A percentile compares a stretch with the other conserved stretches of the same genome.
These are phyloP conservation scores for Trichoderma sp. DNA, from an alignment of 2,329 filamentous ascomycete genomes.

Conservation along the genomic window DNA sequence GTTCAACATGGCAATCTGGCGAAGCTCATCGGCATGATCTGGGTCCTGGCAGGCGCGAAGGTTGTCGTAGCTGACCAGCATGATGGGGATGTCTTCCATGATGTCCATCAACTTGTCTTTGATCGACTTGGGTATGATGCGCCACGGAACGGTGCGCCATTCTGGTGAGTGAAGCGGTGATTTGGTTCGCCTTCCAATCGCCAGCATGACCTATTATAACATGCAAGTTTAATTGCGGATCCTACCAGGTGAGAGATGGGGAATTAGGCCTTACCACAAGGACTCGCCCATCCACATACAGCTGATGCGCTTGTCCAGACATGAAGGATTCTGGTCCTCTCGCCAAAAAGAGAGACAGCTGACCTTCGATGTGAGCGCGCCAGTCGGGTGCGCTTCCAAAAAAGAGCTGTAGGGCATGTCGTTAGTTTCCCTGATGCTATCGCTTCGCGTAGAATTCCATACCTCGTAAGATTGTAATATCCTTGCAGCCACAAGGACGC, in stretches of 20 bases:
- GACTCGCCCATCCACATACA: constrained; percentile 25
- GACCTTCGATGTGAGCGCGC: constrained; percentile 22
- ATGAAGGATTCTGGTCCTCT: constrained; percentile 20
- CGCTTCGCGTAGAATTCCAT: not conserved
- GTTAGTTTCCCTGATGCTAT: not conserved
- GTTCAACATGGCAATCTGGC: constrained; percentile 12
- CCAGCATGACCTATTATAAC: constrained; percentile 19
- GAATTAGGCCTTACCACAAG: constrained; percentile 21
- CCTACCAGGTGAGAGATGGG: not conserved
- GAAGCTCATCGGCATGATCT: constrained; percentile 10
- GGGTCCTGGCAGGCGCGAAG: constrained; percentile 22
- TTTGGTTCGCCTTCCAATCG: constrained; percentile 22
- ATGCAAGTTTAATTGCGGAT: not conserved
- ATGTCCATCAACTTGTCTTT: constrained; percentile 33
- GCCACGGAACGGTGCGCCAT: constrained; percentile 36
- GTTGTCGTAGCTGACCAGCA: constrained; percentile 29
- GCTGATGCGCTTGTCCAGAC: constrained; percentile 22
- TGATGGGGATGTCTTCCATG: constrained; percentile 29
- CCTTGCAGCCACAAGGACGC: constrained; percentile 20
- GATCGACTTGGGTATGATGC: constrained; percentile 27
- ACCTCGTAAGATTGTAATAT: constrained; percentile 27
- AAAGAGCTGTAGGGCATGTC: not conserved
- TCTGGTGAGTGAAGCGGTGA: constrained; percentile 29
- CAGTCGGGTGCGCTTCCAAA: constrained; percentile 20
- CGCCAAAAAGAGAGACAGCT: constrained; percentile 20